phyloP scores from a whole-genome alignment of 2,329 filamentous ascomycete species.

The Diaporthe sp. region DNA sequence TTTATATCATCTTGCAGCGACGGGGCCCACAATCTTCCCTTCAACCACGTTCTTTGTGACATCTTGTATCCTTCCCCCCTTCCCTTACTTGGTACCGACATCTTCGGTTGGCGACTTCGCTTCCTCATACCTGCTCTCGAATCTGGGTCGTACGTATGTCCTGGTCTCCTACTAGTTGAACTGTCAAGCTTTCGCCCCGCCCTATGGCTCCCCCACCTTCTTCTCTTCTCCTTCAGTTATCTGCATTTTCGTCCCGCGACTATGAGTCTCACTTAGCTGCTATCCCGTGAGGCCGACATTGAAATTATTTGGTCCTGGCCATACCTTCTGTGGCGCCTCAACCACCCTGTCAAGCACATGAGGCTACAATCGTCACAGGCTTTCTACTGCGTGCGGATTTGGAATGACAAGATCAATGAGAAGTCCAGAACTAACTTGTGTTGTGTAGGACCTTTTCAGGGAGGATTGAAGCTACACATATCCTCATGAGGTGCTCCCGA shows the following conservation, averaged over 20 bases:
- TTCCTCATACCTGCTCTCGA: background rate
- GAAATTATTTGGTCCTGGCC: background rate
- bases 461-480: background rate
- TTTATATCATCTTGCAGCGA: conserved; percentile 10
- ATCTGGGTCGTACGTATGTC: conserved; percentile 10
- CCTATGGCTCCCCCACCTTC: background rate
- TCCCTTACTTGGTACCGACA: background rate
- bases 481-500: background rate
- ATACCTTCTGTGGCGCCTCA: too few species aligned
- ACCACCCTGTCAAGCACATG: background rate
- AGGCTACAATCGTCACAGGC: background rate
- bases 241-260: background rate
- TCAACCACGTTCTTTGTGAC: background rate
- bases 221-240: background rate
- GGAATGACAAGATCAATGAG: background rate
- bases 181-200: background rate
- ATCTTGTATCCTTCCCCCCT: background rate
- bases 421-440: background rate
- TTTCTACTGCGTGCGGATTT: background rate
- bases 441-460: background rate
- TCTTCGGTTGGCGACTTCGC: background rate
- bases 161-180: background rate
- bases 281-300: background rate
- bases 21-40: background rate
- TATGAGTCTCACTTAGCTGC: background rate